These are phyloP conservation scores for Taphrina deformans DNA, from an alignment of 1,139 yeast species.

Conservation along the genomic window DNA sequence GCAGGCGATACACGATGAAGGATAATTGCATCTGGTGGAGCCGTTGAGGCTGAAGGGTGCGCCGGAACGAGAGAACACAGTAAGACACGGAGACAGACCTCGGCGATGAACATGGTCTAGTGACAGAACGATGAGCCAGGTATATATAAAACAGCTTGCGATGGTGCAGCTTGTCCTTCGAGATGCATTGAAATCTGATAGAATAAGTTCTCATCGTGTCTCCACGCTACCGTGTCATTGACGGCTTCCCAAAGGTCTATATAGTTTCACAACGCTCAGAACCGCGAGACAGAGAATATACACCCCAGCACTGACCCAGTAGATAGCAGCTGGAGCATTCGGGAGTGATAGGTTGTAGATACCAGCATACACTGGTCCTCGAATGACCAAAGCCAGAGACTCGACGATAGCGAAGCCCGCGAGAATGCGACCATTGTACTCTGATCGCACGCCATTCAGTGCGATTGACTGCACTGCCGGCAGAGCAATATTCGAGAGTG, in stretches of 20 bases:
- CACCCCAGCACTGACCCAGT: conserved; percentile 28
- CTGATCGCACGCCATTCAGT: conserved; percentile 34
- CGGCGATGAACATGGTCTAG: not conserved
- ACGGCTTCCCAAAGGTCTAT: conserved; percentile 24
- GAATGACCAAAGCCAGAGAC: conserved; percentile 31
- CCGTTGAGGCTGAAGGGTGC: not conserved
- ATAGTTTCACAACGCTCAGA: conserved; percentile 26
- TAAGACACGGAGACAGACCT: too few species aligned
- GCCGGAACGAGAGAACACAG: not conserved
- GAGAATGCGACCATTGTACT: conserved; percentile 34
- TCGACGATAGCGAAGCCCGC: conserved; percentile 37
- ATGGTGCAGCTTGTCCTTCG: too few species aligned
- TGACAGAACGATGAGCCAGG: too few species aligned
- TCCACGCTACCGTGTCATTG: not conserved
- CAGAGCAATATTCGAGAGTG: conserved; percentile 32
- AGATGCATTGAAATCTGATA: too few species aligned
- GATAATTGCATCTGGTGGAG: too few species aligned
- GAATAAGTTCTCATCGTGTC: too few species aligned
- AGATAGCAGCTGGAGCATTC: conserved; percentile 26
- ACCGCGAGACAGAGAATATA: conserved; percentile 25
- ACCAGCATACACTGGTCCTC: conserved; percentile 35
- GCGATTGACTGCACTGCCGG: conserved; percentile 36
- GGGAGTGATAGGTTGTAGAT: conserved; percentile 28
- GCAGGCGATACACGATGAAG: too few species aligned
- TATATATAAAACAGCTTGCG: too few species aligned